Conservation (phyloP, 2,329 filamentous ascomycete species). For the Alternaria panax region DNA sequence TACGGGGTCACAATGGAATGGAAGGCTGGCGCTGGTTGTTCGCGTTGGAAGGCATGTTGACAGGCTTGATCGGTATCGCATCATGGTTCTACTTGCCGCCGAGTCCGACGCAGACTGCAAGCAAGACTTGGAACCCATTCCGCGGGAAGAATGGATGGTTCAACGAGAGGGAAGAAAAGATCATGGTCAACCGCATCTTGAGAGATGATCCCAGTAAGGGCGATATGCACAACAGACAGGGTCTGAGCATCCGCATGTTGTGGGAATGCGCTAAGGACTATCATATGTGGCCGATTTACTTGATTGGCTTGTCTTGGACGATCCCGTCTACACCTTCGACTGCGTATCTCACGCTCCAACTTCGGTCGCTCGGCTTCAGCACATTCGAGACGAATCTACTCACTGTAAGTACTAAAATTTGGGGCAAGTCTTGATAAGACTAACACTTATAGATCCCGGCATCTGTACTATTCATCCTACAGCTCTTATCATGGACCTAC, state of each 20-base stretch:
- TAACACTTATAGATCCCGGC: conserved; percentile 49
- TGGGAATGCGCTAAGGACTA: conserved; percentile 62
- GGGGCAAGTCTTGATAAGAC: neutral
- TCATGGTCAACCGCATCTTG: conserved; percentile 70
- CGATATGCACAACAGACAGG: conserved; percentile 68
- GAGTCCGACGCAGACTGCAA: conserved; percentile 69
- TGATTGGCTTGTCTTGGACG: conserved; percentile 46
- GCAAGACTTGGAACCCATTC: conserved; percentile 54
- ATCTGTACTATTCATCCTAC: conserved; percentile 57
- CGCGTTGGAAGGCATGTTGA: conserved; percentile 50
- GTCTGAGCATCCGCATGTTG: conserved; percentile 57
- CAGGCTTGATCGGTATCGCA: conserved; percentile 46
- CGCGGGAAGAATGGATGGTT: conserved; percentile 72
- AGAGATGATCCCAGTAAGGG: conserved; percentile 65
- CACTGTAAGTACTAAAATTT: conserved; percentile 29
- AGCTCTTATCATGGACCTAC: conserved; percentile 60
- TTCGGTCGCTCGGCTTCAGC: conserved; percentile 44
- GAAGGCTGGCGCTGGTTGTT: conserved; percentile 66
- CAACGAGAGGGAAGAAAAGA: conserved; percentile 70
- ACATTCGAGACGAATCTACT: conserved; percentile 51
- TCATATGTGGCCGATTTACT: conserved; percentile 60
- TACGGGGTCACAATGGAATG: conserved; percentile 59
- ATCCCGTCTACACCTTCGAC: conserved; percentile 45
- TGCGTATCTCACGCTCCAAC: conserved; percentile 48
- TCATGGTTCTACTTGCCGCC: conserved; percentile 52